Conservation (phyloP, 257 asterid species). For the Linderniella brevidens region DNA sequence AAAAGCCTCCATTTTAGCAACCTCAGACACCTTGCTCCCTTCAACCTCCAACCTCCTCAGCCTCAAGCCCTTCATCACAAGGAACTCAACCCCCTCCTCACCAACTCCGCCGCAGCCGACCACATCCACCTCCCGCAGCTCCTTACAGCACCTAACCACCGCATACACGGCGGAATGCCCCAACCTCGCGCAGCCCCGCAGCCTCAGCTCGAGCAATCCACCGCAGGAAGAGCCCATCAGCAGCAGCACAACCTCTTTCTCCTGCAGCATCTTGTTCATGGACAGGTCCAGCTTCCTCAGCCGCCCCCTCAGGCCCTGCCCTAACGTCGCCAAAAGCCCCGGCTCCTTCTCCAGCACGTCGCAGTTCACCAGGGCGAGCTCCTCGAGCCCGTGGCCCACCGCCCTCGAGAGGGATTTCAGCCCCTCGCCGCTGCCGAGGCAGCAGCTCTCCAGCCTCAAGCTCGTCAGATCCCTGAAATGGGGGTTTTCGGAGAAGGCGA, state of each 20-base stretch:
- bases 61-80: constrained; percentile 20
- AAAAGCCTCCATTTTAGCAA: constrained; percentile 19
- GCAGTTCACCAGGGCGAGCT: constrained; percentile 52
- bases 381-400: constrained; percentile 23
- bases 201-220: constrained; percentile 36
- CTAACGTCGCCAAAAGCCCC: constrained; percentile 45
- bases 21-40: constrained; percentile 32
- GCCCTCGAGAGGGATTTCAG: constrained; percentile 28
- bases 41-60: constrained; percentile 46
- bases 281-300: constrained; percentile 62
- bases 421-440: constrained; percentile 63
- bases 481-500: constrained; percentile 36
- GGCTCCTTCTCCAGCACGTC: constrained; percentile 47
- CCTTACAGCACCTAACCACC: constrained; percentile 29
- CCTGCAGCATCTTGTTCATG: constrained; percentile 41
- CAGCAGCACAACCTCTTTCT: constrained; percentile 56
- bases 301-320: constrained; percentile 38
- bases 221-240: constrained; percentile 30
- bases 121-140: constrained; percentile 32
- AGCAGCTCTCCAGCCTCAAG: constrained; percentile 53
- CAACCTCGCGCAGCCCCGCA: constrained; percentile 52
- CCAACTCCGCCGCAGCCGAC: constrained; percentile 29
- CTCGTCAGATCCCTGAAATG: constrained; percentile 31
- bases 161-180: constrained; percentile 15
- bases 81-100: constrained; percentile 29